Base-by-base conservation (phyloP, 148 eudicot species). In the Heliosperma pusillum region DNA sequence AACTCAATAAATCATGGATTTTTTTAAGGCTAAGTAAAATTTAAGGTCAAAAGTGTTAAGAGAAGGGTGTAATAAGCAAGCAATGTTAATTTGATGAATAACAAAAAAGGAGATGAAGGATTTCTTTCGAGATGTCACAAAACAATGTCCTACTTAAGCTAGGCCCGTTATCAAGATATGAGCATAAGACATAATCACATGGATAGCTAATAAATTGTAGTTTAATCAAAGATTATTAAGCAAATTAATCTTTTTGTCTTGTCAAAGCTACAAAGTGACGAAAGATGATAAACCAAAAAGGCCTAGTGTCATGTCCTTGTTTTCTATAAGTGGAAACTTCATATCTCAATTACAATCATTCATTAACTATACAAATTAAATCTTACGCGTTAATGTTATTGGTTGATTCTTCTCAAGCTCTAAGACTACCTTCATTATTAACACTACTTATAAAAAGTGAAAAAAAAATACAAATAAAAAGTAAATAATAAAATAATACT, bases 181-280 rank as follows among this genome's bases (percentile, higher is more conserved):
- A 80, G 68, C 24, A 58, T 65, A 80, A 78, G 84, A 86, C 95
- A 90, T 85, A 86, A 90, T 78, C 90, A 88, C 95, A 90, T 90
- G 95, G 81, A 83, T 60, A 76, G 76, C 73, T 85, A 80, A 83
- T 86, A 82, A 87, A 76, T 86, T 83, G 76, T 80, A 71, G 87
- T 79, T 88, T 76, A 84, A 87, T 86, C 85, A 84, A 58, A 84
- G 76, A 73, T 79, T 65, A 80, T 74, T 77, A 82, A 78, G 70
- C 30, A 78, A 71, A 79, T 83, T 84, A 77, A 76, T 74, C 75
- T 73, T 83, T 86, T 74, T 76, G 86, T 86, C 87, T 61, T 82
- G 80, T 86, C 89, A 84, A 83, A 74, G 71, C 60, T 61, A 57
- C 70, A 70, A 82, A 68, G 74, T 84, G 76, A 82, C 77, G 77